These are phyloP conservation scores for Globisporangium paddicum DNA, from an alignment of 352 stramenopile genomes.

Conservation along the genomic window DNA sequence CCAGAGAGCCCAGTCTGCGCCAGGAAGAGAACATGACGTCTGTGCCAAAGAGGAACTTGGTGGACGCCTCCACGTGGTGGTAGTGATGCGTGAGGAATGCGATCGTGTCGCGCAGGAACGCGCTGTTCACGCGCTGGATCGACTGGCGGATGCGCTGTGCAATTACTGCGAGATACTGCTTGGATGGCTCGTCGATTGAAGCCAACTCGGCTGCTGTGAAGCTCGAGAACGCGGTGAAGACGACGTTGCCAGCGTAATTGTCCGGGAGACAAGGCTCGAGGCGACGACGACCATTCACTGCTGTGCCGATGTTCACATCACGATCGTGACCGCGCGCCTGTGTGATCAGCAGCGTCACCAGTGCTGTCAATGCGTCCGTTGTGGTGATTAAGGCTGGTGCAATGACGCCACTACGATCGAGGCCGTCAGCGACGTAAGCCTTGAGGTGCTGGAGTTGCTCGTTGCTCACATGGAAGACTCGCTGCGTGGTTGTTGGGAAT, in stretches of 20 bases:
- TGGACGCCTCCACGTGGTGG: conserved; percentile 2
- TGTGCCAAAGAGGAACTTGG: conserved; percentile 15
- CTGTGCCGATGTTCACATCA: conserved; percentile 7
- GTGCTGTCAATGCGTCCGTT: conserved; percentile 10
- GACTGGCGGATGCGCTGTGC: conserved; percentile 11
- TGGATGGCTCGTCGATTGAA: not conserved
- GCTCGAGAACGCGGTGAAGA: conserved; percentile 15
- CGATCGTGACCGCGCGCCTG: conserved; percentile 8
- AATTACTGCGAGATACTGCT: not conserved
- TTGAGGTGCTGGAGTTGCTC: conserved; percentile 5
- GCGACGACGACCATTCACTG: conserved; percentile 8
- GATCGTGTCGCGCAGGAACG: conserved; percentile 14
- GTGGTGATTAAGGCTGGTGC: conserved; percentile 3
- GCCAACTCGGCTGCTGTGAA: not conserved
- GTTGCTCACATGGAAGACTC: not conserved
- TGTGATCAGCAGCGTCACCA: conserved; percentile 10
- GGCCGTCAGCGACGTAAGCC: not conserved
- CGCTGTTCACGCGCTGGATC: conserved; percentile 3
- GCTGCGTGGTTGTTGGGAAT: conserved; percentile 1
- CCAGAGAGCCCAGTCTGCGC: conserved; percentile 5
- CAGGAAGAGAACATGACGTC: conserved; percentile 17
- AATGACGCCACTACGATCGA: not conserved
- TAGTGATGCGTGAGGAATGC: conserved; percentile 1
- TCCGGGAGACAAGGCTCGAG: conserved; percentile 5
- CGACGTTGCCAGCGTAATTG: conserved; percentile 13